These are phyloP conservation scores for Keqinozyma sinolaborantium DNA, from an alignment of 1,139 yeast species.

Conservation along the genomic window DNA sequence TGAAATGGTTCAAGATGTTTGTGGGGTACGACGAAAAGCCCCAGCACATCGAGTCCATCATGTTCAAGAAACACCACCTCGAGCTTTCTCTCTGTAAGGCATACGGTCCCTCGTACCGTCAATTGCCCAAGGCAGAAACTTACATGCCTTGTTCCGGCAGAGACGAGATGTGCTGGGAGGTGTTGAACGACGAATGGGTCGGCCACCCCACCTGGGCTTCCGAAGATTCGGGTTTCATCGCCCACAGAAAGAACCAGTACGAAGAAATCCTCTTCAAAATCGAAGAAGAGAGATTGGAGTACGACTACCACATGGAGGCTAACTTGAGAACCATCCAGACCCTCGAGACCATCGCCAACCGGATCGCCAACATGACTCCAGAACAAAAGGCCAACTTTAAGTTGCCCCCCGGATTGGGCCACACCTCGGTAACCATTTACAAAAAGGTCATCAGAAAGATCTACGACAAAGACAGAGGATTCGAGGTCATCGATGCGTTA, in stretches of 20 bases:
- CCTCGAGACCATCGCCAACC: conserved; percentile 89
- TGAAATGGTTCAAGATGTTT: conserved; percentile 88
- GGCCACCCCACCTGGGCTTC: conserved; percentile 99
- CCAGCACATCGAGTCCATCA: conserved; percentile 78
- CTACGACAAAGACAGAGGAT: conserved; percentile 91
- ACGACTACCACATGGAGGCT: conserved; percentile 93
- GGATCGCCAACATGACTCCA: conserved; percentile 88
- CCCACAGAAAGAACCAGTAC: conserved; percentile 95
- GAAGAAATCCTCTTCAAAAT: conserved; percentile 93
- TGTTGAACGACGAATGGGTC: conserved; percentile 97
- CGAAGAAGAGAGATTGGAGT: conserved; percentile 97
- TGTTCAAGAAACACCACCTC: conserved; percentile 84
- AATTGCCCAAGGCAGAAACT: conserved; percentile 90
- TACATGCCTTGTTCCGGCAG: conserved; percentile 98
- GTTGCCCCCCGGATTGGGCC: conserved; percentile 91
- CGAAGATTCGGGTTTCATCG: conserved; percentile 96
- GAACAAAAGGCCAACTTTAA: conserved; percentile 86
- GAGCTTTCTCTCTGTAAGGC: conserved; percentile 85
- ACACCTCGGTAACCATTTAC: conserved; percentile 84
- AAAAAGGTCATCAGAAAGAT: conserved; percentile 89
- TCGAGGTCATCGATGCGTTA: conserved; percentile 91
- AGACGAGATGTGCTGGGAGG: conserved; percentile 99
- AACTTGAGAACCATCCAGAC: conserved; percentile 93
- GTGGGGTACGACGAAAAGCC: conserved; percentile 83
- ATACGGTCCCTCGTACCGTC: conserved; percentile 90